Conservation (phyloP, 139 green algal species). For the Nannochloris sp. region DNA sequence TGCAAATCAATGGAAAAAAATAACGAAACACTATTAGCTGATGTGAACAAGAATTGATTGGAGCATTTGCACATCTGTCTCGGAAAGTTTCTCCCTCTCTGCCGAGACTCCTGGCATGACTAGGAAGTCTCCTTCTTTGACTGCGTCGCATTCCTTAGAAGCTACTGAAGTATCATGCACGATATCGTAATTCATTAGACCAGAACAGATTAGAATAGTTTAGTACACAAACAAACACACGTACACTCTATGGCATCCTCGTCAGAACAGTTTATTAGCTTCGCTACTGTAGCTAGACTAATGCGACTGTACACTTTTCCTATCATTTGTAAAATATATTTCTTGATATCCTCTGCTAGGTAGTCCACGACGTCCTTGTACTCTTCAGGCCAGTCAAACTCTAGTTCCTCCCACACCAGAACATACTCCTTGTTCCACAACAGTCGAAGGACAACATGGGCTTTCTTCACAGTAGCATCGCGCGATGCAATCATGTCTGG, state of each 20-base stretch:
- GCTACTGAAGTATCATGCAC: no score
- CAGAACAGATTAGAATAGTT: neutral
- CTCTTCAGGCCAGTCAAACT: conserved; percentile 4
- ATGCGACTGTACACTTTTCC: conserved; percentile 11
- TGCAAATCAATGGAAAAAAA: conserved; percentile 7
- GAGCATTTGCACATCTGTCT: conserved; percentile 12
- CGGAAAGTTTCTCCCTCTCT: neutral
- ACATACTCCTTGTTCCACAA: conserved; percentile 29
- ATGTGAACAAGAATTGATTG: conserved; percentile 17
- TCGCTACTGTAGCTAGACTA: conserved; percentile 5
- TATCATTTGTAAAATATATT: conserved; percentile 9
- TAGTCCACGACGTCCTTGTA: conserved; percentile 6
- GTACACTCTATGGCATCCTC: conserved; percentile 7
- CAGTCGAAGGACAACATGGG: conserved; percentile 19
- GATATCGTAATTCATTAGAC: no score
- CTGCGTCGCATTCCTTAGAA: neutral
- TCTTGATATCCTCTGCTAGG: neutral
- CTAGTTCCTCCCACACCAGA: conserved; percentile 10
- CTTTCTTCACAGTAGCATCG: conserved; percentile 1
- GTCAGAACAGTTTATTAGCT: conserved; percentile 12
- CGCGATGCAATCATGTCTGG: neutral
- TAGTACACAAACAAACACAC: neutral
- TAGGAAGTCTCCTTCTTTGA: neutral
- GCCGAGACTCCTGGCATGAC: neutral
- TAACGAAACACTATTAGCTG: neutral